phyloP scores from a whole-genome alignment of 2,329 filamentous ascomycete species.

The Ophiognomonia clavigignenti-juglandacearum region DNA sequence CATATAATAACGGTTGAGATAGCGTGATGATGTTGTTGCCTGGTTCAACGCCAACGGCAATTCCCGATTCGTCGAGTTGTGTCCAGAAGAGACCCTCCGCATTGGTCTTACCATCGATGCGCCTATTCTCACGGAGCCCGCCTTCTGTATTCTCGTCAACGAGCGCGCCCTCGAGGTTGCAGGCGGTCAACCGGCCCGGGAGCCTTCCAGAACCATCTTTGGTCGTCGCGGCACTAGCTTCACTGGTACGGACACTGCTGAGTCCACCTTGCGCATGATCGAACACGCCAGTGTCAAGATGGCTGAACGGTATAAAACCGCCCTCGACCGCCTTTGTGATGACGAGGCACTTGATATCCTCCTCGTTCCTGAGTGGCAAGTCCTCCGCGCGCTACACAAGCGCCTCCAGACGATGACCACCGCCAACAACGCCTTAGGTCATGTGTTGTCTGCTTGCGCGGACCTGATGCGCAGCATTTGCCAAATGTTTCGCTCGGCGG shows the following conservation, averaged over 20 bases:
- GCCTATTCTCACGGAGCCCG: slow-evolving; percentile 35
- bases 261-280: slow-evolving; percentile 16
- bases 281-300: slow-evolving; percentile 51
- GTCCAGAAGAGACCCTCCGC: slow-evolving; percentile 56
- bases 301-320: slow-evolving; percentile 37
- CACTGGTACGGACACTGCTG: slow-evolving; percentile 8
- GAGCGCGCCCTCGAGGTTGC: slow-evolving; percentile 51
- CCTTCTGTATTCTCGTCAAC: slow-evolving; percentile 58
- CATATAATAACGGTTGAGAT: too few relatives aligned
- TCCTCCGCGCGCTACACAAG: slow-evolving; percentile 16
- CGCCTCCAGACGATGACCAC: slow-evolving; percentile 8
- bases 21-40: slow-evolving; percentile 41
- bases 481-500: slow-evolving; percentile 2
- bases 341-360: slow-evolving; percentile 27
- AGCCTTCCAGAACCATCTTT: slow-evolving; percentile 11
- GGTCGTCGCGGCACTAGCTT: slow-evolving; percentile 8
- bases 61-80: slow-evolving; percentile 54
- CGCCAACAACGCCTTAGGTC: background rate
- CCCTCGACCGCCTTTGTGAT: slow-evolving; percentile 28
- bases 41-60: slow-evolving; percentile 58
- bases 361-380: slow-evolving; percentile 29
- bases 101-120: slow-evolving; percentile 48
- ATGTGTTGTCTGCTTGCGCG: slow-evolving; percentile 5
- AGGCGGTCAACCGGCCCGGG: slow-evolving; percentile 28
- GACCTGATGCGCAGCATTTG: slow-evolving; percentile 12